Percentiles rank a stretch among this genome's conserved stretches.
Conservation (phyloP, 2,329 filamentous ascomycete genomes). For the Beauveria sp. region DNA sequence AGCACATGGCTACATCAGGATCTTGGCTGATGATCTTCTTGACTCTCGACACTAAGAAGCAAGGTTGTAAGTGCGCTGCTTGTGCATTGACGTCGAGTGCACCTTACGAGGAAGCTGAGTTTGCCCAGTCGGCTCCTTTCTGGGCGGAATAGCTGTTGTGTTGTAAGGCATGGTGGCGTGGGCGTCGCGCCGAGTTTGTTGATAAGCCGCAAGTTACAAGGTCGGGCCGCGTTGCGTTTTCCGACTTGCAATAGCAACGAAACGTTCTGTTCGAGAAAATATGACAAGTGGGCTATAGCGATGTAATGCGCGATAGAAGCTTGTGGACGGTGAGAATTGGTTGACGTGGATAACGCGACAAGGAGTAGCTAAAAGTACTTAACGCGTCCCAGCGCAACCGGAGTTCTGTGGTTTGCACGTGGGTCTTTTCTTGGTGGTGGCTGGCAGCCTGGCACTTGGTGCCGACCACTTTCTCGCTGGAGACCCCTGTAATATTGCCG, state of each 20-base stretch:
- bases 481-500: conserved; percentile 12
- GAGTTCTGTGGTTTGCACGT: not conserved
- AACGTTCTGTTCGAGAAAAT: not conserved
- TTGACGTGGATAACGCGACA: not conserved
- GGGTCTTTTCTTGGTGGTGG: not conserved
- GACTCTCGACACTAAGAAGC: conserved; percentile 69
- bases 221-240: too few relatives aligned
- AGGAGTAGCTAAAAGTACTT: not conserved
- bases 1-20: conserved; percentile 76
- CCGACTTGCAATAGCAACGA: not conserved
- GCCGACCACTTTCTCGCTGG: conserved; percentile 10
- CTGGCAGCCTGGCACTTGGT: not conserved
- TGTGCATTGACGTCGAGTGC: not conserved
- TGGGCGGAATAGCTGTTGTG: conserved; percentile 70
- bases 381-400: not conserved
- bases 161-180: conserved; percentile 72
- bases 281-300: not conserved
- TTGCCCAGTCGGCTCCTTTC: conserved; percentile 76
- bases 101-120: conserved; percentile 75
- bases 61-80: conserved; percentile 4
- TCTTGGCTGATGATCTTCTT: conserved; percentile 93
- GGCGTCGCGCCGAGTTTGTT: not conserved
- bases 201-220: not conserved
- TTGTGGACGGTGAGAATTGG: not conserved
- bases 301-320: not conserved